Evolutionary conservation across 2,329 filamentous ascomycete genomes (phyloP).

Genomic region (Fusarium austroafricanum): DNA sequence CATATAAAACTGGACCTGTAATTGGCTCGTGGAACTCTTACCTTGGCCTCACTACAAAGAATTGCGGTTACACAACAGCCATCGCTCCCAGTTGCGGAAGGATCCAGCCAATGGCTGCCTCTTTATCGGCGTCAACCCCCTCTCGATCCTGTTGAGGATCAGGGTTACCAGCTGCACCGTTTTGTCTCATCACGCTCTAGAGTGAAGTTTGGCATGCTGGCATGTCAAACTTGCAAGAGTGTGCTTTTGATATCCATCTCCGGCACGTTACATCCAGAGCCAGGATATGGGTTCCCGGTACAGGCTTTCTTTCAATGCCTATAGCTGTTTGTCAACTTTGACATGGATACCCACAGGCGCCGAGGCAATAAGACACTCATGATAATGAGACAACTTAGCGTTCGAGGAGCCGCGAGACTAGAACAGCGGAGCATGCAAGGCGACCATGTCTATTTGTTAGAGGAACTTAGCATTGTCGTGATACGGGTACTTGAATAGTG

Average conservation of each 20-base stretch:
- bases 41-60: slow-evolving; percentile 24
- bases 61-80: slow-evolving; percentile 38
- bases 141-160: slow-evolving; percentile 24
- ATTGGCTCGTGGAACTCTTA: slow-evolving; percentile 28
- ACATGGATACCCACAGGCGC: neutral
- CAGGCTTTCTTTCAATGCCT: neutral
- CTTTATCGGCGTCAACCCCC: slow-evolving; percentile 20
- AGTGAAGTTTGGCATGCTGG: slow-evolving; percentile 6
- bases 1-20: slow-evolving; percentile 5
- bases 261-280: neutral
- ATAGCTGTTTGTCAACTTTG: neutral
- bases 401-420: neutral
- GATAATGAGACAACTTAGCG: neutral
- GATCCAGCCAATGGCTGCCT: slow-evolving; percentile 28
- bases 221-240: neutral
- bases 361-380: neutral
- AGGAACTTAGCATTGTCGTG: neutral
- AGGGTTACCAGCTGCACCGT: slow-evolving; percentile 16
- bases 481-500: neutral
- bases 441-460: neutral
- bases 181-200: slow-evolving; percentile 34
- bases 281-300: neutral
- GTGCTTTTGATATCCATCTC: neutral
- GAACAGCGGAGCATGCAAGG: neutral
- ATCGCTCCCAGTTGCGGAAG: slow-evolving; percentile 20